A percentile compares a stretch with the other conserved stretches of the same genome.
Evolutionary conservation across 345 rosid species (phyloP).

Genomic region (Geranium brycei): DNA sequence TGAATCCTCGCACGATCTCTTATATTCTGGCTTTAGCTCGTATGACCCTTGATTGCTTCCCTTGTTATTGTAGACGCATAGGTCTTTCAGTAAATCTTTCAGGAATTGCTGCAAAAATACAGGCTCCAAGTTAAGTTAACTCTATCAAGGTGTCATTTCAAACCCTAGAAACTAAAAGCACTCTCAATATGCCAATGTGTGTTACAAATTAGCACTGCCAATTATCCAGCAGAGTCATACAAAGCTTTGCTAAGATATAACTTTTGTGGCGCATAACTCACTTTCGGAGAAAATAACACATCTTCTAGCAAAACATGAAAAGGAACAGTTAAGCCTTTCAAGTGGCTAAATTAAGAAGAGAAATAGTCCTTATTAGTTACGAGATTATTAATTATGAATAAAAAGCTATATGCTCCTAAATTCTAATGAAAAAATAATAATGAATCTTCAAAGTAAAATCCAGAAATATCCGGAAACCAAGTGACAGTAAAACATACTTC

Average conservation of each 20-base stretch:
- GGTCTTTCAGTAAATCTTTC: constrained; percentile 73
- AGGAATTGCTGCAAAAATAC: constrained; percentile 53
- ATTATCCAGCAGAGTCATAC: no score
- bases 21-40: constrained; percentile 85
- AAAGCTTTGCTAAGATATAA: background rate
- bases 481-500: constrained; percentile 35
- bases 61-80: constrained; percentile 79
- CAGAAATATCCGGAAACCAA: background rate
- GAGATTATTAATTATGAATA: no score
- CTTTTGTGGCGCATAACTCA: background rate
- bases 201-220: background rate
- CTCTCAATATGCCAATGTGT: background rate
- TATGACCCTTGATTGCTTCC: constrained; percentile 83
- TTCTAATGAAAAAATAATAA: background rate
- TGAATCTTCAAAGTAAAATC: background rate
- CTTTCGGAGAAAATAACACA: background rate
- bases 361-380: no score
- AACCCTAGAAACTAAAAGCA: background rate
- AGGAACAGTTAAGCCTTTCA: background rate
- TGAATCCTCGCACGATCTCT: constrained; percentile 36
- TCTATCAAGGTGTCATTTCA: background rate
- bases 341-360: background rate
- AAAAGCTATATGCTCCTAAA: no score
- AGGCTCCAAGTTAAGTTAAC: background rate
- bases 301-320: no score